A percentile compares a stretch with the other conserved stretches of the same genome.
Evolutionary conservation across 2,329 filamentous ascomycete species (phyloP).

Genomic region (Cryphonectria nitschkei): DNA sequence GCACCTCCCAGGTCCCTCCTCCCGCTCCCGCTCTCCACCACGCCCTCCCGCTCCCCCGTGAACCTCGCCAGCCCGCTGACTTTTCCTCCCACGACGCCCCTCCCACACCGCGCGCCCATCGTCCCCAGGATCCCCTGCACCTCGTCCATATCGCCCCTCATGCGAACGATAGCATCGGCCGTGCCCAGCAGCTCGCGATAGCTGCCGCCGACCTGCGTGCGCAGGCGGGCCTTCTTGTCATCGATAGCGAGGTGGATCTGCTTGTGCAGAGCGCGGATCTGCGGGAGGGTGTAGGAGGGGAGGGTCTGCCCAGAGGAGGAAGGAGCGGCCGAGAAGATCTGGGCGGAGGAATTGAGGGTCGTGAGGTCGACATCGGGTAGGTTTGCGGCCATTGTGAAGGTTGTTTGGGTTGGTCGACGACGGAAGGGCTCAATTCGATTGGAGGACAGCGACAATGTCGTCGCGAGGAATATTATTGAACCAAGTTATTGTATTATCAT

Average conservation of each 20-base stretch:
- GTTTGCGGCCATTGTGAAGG: constrained; percentile 41
- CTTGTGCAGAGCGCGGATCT: constrained; percentile 66
- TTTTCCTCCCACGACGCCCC: constrained; percentile 70
- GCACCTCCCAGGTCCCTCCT: constrained; percentile 36
- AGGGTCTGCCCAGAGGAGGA: constrained; percentile 36
- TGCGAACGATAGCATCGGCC: constrained; percentile 89
- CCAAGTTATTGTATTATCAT: constrained; percentile 22
- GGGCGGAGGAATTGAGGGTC: constrained; percentile 51
- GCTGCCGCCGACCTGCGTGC: constrained; percentile 65
- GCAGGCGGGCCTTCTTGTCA: constrained; percentile 64
- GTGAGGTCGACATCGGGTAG: constrained; percentile 53
- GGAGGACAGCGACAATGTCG: not conserved
- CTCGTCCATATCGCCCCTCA: constrained; percentile 76
- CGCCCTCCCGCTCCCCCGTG: constrained; percentile 35
- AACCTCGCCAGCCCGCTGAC: constrained; percentile 59
- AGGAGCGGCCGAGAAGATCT: constrained; percentile 53
- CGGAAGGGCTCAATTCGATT: not conserved
- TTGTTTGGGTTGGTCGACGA: constrained; percentile 20
- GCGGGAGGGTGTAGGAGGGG: constrained; percentile 58
- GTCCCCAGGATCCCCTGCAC: constrained; percentile 72
- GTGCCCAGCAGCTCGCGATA: constrained; percentile 92
- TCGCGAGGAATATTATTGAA: not conserved
- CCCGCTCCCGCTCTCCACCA: constrained; percentile 35
- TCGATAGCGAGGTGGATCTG: constrained; percentile 62
- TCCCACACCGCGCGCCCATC: constrained; percentile 79